Evolutionary conservation across 2,329 filamentous ascomycete species (phyloP).

Genomic region (Colletotrichum abscissum): DNA sequence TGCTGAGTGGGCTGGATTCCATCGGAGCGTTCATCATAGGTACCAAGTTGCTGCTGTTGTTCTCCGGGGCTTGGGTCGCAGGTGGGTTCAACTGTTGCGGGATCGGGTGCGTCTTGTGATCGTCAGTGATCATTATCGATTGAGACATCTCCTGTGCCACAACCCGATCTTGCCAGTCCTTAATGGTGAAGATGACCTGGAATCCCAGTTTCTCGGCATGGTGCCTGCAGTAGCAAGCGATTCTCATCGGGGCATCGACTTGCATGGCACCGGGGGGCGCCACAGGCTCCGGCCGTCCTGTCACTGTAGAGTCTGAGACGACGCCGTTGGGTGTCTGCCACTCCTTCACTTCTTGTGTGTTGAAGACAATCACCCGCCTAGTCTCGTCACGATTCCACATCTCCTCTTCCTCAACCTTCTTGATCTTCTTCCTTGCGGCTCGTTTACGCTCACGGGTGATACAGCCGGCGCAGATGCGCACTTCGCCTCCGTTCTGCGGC

Average conservation of each 20-base stretch:
- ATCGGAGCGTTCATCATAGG: constrained; percentile 32
- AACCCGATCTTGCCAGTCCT: constrained; percentile 80
- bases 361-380: constrained; percentile 89
- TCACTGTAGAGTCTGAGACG: constrained; percentile 51
- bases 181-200: constrained; percentile 92
- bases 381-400: constrained; percentile 85
- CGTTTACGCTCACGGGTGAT: constrained; percentile 92
- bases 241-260: constrained; percentile 91
- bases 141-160: constrained; percentile 87
- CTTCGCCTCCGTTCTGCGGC: constrained; percentile 90
- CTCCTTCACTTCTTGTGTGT: constrained; percentile 87
- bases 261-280: constrained; percentile 71
- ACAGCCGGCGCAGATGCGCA: constrained; percentile 91
- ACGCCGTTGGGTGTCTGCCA: constrained; percentile 69
- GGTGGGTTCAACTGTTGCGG: constrained; percentile 42
- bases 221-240: constrained; percentile 96
- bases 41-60: constrained; percentile 23
- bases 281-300: constrained; percentile 58
- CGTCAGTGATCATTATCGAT: constrained; percentile 96
- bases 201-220: constrained; percentile 95
- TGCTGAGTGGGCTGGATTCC: constrained; percentile 47
- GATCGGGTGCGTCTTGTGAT: constrained; percentile 86
- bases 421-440: constrained; percentile 90
- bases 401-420: constrained; percentile 92
- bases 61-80: constrained; percentile 32